phyloP scores from a whole-genome alignment of 176 grass and related monocot genomes.

The Oryza rufipogon region DNA sequence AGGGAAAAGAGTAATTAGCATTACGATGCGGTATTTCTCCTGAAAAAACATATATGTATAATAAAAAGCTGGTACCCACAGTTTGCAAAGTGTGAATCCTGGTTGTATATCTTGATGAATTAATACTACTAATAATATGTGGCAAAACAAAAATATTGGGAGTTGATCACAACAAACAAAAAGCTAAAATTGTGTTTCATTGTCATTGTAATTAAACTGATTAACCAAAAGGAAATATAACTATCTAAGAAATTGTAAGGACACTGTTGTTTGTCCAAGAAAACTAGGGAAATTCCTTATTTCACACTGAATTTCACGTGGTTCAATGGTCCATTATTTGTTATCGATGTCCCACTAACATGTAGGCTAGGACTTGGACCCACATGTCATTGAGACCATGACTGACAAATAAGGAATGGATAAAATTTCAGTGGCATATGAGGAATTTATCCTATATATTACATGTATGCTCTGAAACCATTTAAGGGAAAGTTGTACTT shows the following conservation, averaged over 20 bases:
- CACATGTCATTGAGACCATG: neutral
- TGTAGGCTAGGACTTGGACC: neutral
- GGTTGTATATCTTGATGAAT: neutral
- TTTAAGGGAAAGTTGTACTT: neutral
- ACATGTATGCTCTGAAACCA: slow-evolving; percentile 2
- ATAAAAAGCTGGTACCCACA: neutral
- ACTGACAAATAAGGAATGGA: neutral
- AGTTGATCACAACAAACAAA: neutral
- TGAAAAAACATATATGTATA: slow-evolving; percentile 6
- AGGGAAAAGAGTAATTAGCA: slow-evolving; percentile 15
- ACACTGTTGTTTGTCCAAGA: neutral
- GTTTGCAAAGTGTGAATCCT: neutral
- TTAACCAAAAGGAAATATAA: neutral
- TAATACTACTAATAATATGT: neutral
- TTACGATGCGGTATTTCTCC: neutral
- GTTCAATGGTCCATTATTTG: neutral
- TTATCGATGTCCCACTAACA: neutral
- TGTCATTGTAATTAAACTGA: neutral
- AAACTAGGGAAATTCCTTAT: neutral
- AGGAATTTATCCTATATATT: neutral
- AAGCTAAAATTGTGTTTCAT: neutral
- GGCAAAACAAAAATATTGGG: neutral
- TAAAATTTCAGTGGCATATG: neutral
- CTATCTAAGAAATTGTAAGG: neutral
- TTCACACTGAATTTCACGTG: neutral